Base-by-base conservation (phyloP, 2,329 filamentous ascomycete genomes). In the Beauveria caledonica region DNA sequence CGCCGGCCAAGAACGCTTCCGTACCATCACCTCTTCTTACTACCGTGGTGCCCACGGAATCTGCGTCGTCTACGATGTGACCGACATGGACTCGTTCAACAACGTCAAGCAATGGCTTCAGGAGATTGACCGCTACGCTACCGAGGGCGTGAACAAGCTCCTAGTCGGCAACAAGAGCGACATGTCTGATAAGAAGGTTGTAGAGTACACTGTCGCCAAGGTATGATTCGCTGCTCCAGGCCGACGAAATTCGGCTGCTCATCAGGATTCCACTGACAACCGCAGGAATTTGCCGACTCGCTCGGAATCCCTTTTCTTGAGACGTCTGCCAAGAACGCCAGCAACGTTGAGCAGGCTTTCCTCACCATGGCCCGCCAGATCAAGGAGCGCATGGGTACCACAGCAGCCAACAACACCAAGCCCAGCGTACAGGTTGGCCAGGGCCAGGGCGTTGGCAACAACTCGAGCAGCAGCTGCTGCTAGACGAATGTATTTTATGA, bases 91-190 rank as follows among this genome's bases (percentile, higher is more conserved):
- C 77, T 96, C 91, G 33, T 99, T 99, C 90, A 97, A 99, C 87
- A 99, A 97, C 81, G 94, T 99, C 71, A 97, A 99, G 89, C 94
- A 99, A 84, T 99, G 94, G 94, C 86, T 99, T 64, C 94, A 99
- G 78, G 94, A 99, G 81, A 99, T 99, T 70, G 94, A 99, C 81
- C 88, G 94, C 76, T 97, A 99, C 73, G 94, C 94, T 69, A 99
- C 94, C 68, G 94, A 99, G 80, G 94, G 94, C 67, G 94, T 99
- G 73, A 99, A 99, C 86, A 99, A 99, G 85, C 85, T 99, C 67
- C 87, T 99, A 64, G 93, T 99, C 64, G 94, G 94, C 73, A 99
- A 99, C 89, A 99, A 99, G 89, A 96, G 92, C 79, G 94, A 99
- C 89, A 97, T 99, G 92, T 87, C 93, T 63, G 94, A 99, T 80